Base-by-base conservation (phyloP, 2,329 filamentous ascomycete species). In the Sporothrix brunneoviolacea region DNA sequence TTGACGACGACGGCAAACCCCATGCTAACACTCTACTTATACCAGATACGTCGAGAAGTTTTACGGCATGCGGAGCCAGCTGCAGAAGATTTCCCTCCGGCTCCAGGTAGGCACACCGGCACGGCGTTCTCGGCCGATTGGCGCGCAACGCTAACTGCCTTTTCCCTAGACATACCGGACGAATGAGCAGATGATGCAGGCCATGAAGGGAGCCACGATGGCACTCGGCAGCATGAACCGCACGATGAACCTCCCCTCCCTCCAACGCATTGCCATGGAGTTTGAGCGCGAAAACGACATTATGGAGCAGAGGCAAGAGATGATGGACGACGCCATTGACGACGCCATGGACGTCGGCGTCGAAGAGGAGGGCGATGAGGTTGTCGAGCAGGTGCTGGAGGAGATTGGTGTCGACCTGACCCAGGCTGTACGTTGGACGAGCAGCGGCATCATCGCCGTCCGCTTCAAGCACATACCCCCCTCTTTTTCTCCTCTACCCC, bases 161-260 rank as follows among this genome's bases (percentile, higher is more conserved):
- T 27, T 9, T 15, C 21, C 19, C 16, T 61, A 95, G 88, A 98
- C 93, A 44, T 91, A 97, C 57, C 84, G 93, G 57, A 96, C 91
- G 59, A 98, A 98, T 68, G 93, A 98, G 68, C 91, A 97, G 70
- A 98, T 98, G 93, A 96, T 96, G 91, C 89, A 95, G 69, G 93
- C 91, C 8, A 97, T 98, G 93, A 98, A 96, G 70, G 93, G 93
- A 30, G 93, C 93, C 4, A 97, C 93, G 1, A 83, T 85, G 69
- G 84, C 95, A 3, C 75, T 98, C 8, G 90, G 91, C 49, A 94
- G 87, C 71, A 98, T 98, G 93, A 98, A 98, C 69, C 80, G 87
- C 57, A 88, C 88, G 57, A 97, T 97, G 91, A 97, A 98, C 65
- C 81, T 98, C 3, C 93, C 93, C 0, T 90, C 90, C 16, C 75